Conservation (phyloP, 371 early-diverging fungal genomes). For the Mucor sp. region DNA sequence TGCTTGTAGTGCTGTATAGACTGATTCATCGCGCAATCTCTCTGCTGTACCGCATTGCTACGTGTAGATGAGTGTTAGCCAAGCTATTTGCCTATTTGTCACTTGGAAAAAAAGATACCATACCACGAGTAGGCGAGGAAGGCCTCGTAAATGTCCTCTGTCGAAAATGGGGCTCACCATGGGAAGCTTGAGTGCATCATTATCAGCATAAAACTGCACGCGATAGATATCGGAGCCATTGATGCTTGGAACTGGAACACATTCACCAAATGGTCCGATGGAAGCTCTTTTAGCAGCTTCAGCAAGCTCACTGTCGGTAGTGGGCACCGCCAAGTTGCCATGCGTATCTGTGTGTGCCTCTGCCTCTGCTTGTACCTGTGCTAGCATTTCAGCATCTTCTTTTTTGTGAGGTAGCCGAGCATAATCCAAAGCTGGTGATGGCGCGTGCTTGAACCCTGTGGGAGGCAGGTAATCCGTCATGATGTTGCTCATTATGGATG, state of each 20-base stretch:
- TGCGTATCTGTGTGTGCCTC: neutral
- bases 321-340: neutral
- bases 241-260: constrained; percentile 16
- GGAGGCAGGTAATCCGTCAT: constrained; percentile 65
- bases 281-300: constrained; percentile 20
- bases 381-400: constrained; percentile 4
- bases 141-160: constrained; percentile 35
- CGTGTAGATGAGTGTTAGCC: neutral
- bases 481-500: constrained; percentile 62
- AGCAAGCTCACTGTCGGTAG: constrained; percentile 17
- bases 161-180: constrained; percentile 58
- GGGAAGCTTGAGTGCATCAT: constrained; percentile 44
- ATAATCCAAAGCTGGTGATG: constrained; percentile 43
- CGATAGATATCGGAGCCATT: constrained; percentile 36
- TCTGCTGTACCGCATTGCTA: constrained; percentile 71
- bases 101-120: neutral
- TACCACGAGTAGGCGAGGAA: constrained; percentile 52
- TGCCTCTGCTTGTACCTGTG: constrained; percentile 9
- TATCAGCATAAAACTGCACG: constrained; percentile 60
- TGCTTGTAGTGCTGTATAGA: constrained; percentile 39
- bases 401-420: constrained; percentile 27
- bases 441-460: constrained; percentile 50
- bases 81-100: neutral
- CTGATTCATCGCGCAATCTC: constrained; percentile 67
- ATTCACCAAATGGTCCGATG: constrained; percentile 34